Base-by-base conservation (phyloP, 2,329 filamentous ascomycete species). In the Pseudocercospora pini-densiflorae region DNA sequence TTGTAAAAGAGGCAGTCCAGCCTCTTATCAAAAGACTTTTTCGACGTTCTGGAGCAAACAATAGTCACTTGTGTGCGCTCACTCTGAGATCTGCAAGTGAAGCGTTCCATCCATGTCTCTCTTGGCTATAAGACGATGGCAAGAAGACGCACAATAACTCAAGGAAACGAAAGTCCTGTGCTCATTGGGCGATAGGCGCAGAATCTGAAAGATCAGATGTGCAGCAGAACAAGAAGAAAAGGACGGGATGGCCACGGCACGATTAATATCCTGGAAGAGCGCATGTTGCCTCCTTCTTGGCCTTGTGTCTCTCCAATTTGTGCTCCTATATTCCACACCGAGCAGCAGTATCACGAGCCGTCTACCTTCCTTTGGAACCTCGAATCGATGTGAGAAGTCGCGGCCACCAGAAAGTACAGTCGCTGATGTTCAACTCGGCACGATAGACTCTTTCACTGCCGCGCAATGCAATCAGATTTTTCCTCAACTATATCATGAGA, bases 401-500 rank as follows among this genome's bases (percentile, higher is more conserved):
- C 36, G 36, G 5, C 36, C 14, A n/a, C 14, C 36, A 40, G 36
- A 10, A 40, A 40, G 4, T 40, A 40, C 36, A n/a, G 36, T 40
- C 36, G 36, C 36, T 40, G 36, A 40, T 40, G 3, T 29, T 24
- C 23, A 12, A 24, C 51, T 14, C 12, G 51, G 12, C 21, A 5
- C 12, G 21, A 23, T 27, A n/a, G 51, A 54, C 16, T 14, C 21
- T n/a, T 5, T 54, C 16, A 24, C 51, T 14, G 21, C 21, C 14
- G 12, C 58, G 8, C 74, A 75, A 64, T 77, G 75, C 68, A 59
- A 66, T 36, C 23, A 51, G 2, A 68, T 70, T 1, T 77, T 77
- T 31, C 74, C 75, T 2, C 59, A 72, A 5, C 66, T 76, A 3
- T 76, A 73, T 61, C 27, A 68, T 29, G 75, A 77, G 61, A 71